Evolutionary conservation across 208 protist genomes (phyloP).

Genomic region (Vickermania ingenoplastis): DNA sequence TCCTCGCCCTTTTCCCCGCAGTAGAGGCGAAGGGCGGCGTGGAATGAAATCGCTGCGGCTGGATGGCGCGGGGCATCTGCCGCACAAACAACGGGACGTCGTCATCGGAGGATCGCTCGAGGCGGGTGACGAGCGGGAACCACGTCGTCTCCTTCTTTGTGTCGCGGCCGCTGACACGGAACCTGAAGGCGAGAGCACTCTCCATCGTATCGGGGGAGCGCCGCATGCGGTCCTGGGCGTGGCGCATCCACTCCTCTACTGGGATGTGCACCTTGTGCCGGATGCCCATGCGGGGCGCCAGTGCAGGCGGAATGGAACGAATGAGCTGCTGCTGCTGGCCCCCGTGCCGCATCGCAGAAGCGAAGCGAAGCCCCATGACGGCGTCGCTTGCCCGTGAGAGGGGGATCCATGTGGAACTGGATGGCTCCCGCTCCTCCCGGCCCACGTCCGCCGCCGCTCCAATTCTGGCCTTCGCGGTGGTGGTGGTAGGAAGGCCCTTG

Average conservation of each 20-base stretch:
- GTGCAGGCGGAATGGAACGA: constrained; percentile 27
- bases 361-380: constrained; percentile 5
- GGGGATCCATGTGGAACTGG: constrained; percentile 2
- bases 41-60: not conserved
- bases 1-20: not conserved
- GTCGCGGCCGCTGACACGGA: constrained; percentile 35
- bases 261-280: constrained; percentile 26
- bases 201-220: constrained; percentile 8
- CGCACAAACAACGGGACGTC: not conserved
- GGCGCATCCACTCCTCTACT: constrained; percentile 5
- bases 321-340: constrained; percentile 27
- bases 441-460: too few relatives aligned
- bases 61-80: not conserved
- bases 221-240: constrained; percentile 5
- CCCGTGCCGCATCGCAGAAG: not conserved
- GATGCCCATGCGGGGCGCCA: constrained; percentile 50
- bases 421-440: not conserved
- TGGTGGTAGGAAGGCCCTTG: too few relatives aligned
- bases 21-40: not conserved
- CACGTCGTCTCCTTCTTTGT: constrained; percentile 61
- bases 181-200: constrained; percentile 37
- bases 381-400: constrained; percentile 7
- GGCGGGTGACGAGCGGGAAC: constrained; percentile 36
- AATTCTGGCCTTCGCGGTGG: too few relatives aligned
- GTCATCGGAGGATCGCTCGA: not conserved